Base-by-base conservation (phyloP, 306 rosid genomes). In the Sechiopsis laciniata region DNA sequence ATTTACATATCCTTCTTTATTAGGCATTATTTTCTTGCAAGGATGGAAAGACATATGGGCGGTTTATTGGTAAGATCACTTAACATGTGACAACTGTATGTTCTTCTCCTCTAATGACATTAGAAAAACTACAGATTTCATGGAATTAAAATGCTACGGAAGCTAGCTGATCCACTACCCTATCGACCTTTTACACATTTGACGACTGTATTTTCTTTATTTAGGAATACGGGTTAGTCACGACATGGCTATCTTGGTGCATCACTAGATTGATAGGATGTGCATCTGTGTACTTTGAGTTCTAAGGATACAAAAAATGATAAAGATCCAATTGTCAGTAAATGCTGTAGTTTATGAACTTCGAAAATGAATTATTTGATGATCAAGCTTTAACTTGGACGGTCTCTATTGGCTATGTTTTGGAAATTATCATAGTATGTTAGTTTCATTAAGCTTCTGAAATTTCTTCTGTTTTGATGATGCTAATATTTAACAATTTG, bases 11-110 rank as follows among this genome's bases (percentile, higher is more conserved):
- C 78, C 72, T 80, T 70, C 72, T 77, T 51, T 54, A 59, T 24
- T 75, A 89, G 97, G 95, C 81, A 68, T 37, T 88, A 70, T 88
- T 92, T 85, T 74, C 88, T 71, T 56, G 83, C 84, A 82, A 80
- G 48, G 84, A 87, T 26, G 86, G 95, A 70, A 83, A 81, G 50
- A 59, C 77, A 10, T 92, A 89, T 74, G 95, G 96, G 77, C 87
- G 92, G 76, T 78, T 92, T 75, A 84, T 86, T n/a, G 88, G 97
- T 92, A 85, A 81, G 12, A 53, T 63, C 79, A 57, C 79, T 76
- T 53, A 21, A 40, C 67, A 57, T 77, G 74, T 61, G 78, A 35
- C 42, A 20, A 51, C 59, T 26, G 11, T 19, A 32, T 52, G 7
- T 58, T 40, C 26, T 42, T 45, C 45, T 59, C 5, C 72, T 55